Conservation (phyloP, 1,139 yeast species). For the Pneumocystis wakefieldiae region DNA sequence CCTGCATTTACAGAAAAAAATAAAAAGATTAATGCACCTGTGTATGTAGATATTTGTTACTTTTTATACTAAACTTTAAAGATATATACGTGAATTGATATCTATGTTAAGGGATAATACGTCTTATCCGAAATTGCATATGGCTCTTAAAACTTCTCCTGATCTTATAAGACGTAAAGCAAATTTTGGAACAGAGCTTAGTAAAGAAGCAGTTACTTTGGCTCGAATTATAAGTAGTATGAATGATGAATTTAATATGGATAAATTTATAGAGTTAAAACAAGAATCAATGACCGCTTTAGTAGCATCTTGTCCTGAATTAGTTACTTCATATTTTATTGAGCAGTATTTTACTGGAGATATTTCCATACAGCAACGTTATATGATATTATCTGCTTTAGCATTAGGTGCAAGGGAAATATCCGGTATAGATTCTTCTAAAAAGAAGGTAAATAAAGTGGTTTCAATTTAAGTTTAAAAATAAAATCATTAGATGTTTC, state of each 20-base stretch:
- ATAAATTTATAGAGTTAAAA: not conserved
- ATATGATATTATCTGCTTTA: not conserved
- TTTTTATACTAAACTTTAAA: not conserved
- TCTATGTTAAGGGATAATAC: not conserved
- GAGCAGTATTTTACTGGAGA: not conserved
- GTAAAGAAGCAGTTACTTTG: not conserved
- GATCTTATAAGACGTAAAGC: not conserved
- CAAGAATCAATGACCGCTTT: not conserved
- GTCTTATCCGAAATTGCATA: not conserved
- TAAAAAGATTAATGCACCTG: not conserved
- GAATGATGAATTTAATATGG: not conserved
- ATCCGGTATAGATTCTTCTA: not conserved
- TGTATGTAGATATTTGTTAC: not conserved
- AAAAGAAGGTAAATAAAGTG: not conserved
- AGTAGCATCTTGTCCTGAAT: not conserved
- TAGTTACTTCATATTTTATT: not conserved
- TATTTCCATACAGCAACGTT: not conserved
- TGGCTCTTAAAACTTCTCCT: constrained; percentile 1
- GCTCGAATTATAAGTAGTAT: not conserved
- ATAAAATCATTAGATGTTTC: not conserved
- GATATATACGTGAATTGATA: not conserved
- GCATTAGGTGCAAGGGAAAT: not conserved
- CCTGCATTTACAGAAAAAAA: not conserved
- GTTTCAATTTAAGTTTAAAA: not conserved
- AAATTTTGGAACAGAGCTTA: not conserved